phyloP scores from a whole-genome alignment of 352 stramenopile species.

The Phytophthora boehmeriae region DNA sequence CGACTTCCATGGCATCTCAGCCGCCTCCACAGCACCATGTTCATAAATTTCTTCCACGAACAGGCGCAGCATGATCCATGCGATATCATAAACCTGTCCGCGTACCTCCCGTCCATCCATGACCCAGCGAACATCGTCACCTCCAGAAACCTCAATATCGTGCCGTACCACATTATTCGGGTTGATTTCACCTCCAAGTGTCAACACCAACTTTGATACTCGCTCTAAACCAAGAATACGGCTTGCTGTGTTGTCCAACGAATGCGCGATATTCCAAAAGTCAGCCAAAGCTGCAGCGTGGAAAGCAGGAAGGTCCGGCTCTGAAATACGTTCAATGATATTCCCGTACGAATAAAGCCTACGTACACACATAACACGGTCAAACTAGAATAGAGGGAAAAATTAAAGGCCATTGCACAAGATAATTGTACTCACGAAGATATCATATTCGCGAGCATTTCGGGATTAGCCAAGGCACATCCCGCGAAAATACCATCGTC shows the following conservation, averaged over 20 bases:
- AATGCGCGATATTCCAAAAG: conserved; percentile 35
- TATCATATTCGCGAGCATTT: conserved; percentile 23
- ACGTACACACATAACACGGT: background rate
- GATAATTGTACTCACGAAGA: conserved; percentile 19
- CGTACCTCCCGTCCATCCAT: conserved; percentile 6
- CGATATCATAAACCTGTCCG: conserved; percentile 27
- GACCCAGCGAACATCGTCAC: too few relatives aligned
- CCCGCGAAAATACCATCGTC: conserved; percentile 36
- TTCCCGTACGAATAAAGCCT: conserved; percentile 28
- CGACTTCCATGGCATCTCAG: conserved; percentile 9
- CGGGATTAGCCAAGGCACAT: conserved; percentile 29
- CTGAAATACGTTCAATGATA: conserved; percentile 11
- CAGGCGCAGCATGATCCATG: conserved; percentile 33
- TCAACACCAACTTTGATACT: conserved; percentile 23
- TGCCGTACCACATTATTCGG: background rate
- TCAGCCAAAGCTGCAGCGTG: conserved; percentile 31
- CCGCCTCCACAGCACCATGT: background rate
- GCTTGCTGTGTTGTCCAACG: conserved; percentile 17
- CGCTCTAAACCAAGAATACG: conserved; percentile 19
- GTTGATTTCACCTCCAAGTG: conserved; percentile 6
- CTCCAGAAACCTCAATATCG: background rate
- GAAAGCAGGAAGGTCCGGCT: conserved; percentile 12
- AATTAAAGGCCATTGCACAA: background rate
- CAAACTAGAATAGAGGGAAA: conserved; percentile 6
- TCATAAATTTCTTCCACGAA: conserved; percentile 29